phyloP scores from a whole-genome alignment of 345 rosid genomes.

The Gynandropsis gynandra region DNA sequence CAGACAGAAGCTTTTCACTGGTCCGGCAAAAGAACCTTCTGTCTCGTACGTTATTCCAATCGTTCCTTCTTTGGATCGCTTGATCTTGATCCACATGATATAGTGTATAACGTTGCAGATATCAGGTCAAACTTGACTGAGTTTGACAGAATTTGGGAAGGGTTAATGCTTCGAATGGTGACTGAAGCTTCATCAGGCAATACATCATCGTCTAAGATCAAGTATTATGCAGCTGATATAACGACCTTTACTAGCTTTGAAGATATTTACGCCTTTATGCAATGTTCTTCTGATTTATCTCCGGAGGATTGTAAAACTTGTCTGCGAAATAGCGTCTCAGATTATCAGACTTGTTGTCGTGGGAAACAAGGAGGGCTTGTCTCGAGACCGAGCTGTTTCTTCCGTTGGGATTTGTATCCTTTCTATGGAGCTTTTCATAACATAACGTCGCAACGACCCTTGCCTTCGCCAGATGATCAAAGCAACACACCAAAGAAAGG shows the following conservation, averaged over 20 bases:
- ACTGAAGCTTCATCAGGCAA: constrained; percentile 20
- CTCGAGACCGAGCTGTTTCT: constrained; percentile 22
- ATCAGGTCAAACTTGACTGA: not conserved
- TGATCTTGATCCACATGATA: constrained; percentile 9
- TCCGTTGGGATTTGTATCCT: constrained; percentile 21
- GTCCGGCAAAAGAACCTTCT: constrained; percentile 14
- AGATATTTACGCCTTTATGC: constrained; percentile 22
- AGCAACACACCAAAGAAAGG: constrained; percentile 3
- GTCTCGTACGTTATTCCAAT: no score
- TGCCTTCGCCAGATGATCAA: no score
- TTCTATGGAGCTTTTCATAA: constrained; percentile 14
- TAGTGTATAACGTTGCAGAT: constrained; percentile 8
- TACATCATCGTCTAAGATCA: no score
- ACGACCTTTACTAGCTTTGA: not conserved
- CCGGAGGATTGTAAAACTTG: constrained; percentile 18
- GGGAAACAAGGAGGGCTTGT: constrained; percentile 25
- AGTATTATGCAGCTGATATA: constrained; percentile 14
- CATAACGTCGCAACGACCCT: not conserved
- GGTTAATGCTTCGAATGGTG: constrained; percentile 6
- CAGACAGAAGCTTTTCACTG: constrained; percentile 21
- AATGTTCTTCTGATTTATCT: constrained; percentile 30
- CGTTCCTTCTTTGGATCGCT: constrained; percentile 16
- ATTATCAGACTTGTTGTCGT: constrained; percentile 21
- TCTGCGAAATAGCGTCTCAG: constrained; percentile 3
- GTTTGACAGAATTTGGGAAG: constrained; percentile 16